Conservation (phyloP, 2,329 filamentous ascomycete species). For the Nemania serpens region DNA sequence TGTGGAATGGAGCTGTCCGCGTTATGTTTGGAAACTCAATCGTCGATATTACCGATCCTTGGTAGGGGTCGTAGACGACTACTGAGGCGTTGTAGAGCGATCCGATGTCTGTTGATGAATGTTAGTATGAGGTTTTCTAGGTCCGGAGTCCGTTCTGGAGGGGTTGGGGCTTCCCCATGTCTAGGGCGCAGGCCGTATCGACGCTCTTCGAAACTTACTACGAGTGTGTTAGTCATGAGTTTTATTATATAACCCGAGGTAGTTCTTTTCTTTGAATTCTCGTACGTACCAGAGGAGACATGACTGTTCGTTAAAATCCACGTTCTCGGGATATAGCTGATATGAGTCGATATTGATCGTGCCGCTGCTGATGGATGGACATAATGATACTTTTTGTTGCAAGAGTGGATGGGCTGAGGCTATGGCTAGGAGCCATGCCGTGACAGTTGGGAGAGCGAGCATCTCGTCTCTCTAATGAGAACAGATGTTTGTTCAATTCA, state of each 20-base stretch:
- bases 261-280: not conserved
- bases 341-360: slow-evolving; percentile 33
- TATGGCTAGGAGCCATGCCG: slow-evolving; percentile 15
- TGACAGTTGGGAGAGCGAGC: slow-evolving; percentile 18
- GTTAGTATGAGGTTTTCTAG: not conserved
- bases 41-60: slow-evolving; percentile 34
- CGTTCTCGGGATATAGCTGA: slow-evolving; percentile 46
- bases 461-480: slow-evolving; percentile 2
- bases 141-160: too few species aligned
- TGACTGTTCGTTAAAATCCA: slow-evolving; percentile 41
- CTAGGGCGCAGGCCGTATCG: too few species aligned
- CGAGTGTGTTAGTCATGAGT: not conserved
- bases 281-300: slow-evolving; percentile 37
- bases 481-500: not conserved
- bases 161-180: too few species aligned
- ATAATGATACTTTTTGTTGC: slow-evolving; percentile 7
- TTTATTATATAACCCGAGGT: not conserved
- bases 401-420: slow-evolving; percentile 8
- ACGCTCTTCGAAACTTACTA: slow-evolving; percentile 12
- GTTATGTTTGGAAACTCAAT: slow-evolving; percentile 41
- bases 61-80: slow-evolving; percentile 43
- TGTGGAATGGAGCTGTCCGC: slow-evolving; percentile 37
- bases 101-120: slow-evolving; percentile 32
- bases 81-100: slow-evolving; percentile 44
- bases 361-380: slow-evolving; percentile 28